Evolutionary conservation across 2,329 filamentous ascomycete species (phyloP).

Genomic region (Penicillium rolfsii): DNA sequence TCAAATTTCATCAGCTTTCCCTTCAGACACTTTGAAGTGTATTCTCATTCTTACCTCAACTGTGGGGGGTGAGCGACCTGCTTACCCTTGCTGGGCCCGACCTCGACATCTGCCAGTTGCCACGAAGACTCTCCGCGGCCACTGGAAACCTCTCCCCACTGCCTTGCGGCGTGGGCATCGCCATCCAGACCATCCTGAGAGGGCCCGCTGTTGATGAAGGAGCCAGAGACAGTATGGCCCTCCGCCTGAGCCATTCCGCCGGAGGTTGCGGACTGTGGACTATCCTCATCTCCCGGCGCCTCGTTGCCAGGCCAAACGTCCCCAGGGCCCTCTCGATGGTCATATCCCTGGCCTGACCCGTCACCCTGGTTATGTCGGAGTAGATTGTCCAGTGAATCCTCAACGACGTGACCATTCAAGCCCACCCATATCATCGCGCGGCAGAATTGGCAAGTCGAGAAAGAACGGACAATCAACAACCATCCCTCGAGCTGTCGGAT

Average conservation of each 20-base stretch:
- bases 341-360: background rate
- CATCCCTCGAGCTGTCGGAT: background rate
- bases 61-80: background rate
- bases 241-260: background rate
- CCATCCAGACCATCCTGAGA: background rate
- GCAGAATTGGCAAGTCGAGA: background rate
- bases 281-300: too few relatives aligned
- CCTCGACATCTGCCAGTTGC: background rate
- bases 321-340: background rate
- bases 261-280: background rate
- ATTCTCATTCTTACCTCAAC: background rate
- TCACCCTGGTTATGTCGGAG: background rate
- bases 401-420: background rate
- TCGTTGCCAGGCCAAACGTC: background rate
- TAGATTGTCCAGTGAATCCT: background rate
- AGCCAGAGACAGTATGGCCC: background rate
- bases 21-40: background rate
- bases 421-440: background rate
- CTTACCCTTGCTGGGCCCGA: background rate
- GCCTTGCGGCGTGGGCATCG: background rate
- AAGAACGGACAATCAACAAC: background rate
- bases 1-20: slow-evolving; percentile 1
- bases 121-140: background rate
- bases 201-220: background rate
- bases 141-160: background rate